Evolutionary conservation across 176 grass and related monocot genomes (phyloP).

Genomic region (Lolium multiflorum): DNA sequence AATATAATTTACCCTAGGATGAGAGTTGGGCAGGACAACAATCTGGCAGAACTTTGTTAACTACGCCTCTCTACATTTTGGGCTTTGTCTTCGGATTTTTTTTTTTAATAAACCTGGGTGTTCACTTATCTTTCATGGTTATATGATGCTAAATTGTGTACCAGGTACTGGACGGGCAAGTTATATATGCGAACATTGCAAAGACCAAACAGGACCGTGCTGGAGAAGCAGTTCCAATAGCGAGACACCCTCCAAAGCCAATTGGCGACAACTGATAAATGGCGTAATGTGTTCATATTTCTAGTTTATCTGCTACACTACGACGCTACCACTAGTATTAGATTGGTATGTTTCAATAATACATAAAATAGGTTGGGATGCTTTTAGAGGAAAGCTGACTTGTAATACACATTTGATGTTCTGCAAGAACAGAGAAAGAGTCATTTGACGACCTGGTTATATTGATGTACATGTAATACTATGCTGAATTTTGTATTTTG

Average conservation of each 20-base stretch:
- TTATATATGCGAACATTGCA: conserved; percentile 66
- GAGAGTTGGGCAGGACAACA: not conserved
- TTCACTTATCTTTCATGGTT: too few relatives aligned
- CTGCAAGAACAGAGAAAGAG: not conserved
- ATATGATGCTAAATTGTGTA: not conserved
- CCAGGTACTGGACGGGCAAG: conserved; percentile 57
- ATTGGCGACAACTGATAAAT: conserved; percentile 18
- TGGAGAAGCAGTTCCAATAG: conserved; percentile 35
- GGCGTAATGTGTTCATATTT: not conserved
- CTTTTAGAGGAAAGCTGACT: not conserved
- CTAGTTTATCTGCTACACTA: not conserved
- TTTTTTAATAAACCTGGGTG: too few relatives aligned
- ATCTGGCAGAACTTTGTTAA: too few relatives aligned
- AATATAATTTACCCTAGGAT: not conserved
- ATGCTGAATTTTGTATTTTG: conserved; percentile 18
- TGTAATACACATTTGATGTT: conserved; percentile 16
- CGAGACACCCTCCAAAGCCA: conserved; percentile 45
- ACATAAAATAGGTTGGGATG: too few relatives aligned
- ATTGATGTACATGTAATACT: not conserved
- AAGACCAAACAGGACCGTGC: conserved; percentile 39
- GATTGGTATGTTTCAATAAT: not conserved
- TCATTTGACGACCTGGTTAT: not conserved
- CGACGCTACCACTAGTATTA: not conserved
- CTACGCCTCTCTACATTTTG: too few relatives aligned
- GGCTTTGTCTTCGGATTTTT: too few relatives aligned